Conservation (phyloP, 768 basidiomycete species). For the Lactarius deliciosus region DNA sequence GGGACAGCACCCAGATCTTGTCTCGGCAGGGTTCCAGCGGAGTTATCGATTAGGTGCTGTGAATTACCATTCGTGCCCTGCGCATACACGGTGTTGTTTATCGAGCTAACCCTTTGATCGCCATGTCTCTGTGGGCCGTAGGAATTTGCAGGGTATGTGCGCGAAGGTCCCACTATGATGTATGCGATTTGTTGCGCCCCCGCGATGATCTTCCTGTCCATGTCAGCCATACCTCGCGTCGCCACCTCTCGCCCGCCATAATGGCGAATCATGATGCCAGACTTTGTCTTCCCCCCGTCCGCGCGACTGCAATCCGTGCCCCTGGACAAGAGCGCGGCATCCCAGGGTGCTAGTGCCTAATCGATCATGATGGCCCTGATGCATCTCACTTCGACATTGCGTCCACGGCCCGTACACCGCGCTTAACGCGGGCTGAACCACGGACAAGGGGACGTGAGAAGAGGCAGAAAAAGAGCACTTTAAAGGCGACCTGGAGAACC, state of each 20-base stretch:
- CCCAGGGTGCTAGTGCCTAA: not conserved
- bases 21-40: not conserved
- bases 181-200: not conserved
- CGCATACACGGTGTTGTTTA: not conserved
- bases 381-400: not conserved
- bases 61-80: not conserved
- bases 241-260: not conserved
- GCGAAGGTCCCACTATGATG: not conserved
- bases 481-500: not conserved
- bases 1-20: not conserved
- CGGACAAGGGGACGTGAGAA: not conserved
- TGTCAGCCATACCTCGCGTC: not conserved
- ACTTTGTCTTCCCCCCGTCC: not conserved
- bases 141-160: not conserved
- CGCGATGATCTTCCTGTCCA: not conserved
- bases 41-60: not conserved
- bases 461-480: not conserved
- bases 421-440: not conserved
- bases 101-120: not conserved
- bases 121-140: not conserved
- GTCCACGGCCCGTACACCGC: not conserved
- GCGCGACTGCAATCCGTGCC: not conserved
- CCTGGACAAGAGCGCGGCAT: not conserved
- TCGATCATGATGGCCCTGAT: not conserved
- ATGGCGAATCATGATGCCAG: not conserved